Conservation (phyloP, 1,284 basidiomycete species). For the Cutaneotrichosporon arboriforme region DNA sequence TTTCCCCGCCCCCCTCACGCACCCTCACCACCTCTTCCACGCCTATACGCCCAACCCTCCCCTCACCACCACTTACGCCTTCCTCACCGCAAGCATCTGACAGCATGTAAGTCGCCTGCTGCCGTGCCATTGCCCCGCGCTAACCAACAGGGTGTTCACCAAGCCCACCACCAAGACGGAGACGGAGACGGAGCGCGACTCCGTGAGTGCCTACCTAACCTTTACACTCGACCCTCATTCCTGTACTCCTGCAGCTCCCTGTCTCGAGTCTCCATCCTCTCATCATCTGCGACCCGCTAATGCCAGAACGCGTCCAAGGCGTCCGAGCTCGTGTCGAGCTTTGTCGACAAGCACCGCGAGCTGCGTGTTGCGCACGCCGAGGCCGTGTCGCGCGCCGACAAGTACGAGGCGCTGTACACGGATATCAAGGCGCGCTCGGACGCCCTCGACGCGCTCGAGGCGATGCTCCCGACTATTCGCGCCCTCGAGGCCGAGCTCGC, state of each 20-base stretch:
- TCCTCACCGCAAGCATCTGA: no score
- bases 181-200: no score
- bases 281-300: neutral
- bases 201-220: no score
- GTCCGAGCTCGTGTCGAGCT: neutral
- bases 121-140: neutral
- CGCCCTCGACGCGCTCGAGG: conserved; percentile 3
- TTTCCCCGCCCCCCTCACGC: no score
- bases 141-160: conserved; percentile 4
- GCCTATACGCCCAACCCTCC: no score
- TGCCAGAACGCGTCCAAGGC: neutral
- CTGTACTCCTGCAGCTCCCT: neutral
- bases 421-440: conserved; percentile 1
- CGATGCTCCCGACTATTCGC: neutral
- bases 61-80: no score
- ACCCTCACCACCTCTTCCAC: no score
- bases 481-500: conserved; percentile 3
- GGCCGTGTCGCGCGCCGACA: neutral
- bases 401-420: conserved; percentile 2
- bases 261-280: no score
- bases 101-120: neutral
- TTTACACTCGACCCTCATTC: neutral
- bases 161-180: neutral
- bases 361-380: neutral
- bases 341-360: conserved; percentile 3